Evolutionary conservation across 352 stramenopile species (phyloP), one percentile per base, ranked within the genome.

Genomic region (Phytopythium mirpurense): DNA sequence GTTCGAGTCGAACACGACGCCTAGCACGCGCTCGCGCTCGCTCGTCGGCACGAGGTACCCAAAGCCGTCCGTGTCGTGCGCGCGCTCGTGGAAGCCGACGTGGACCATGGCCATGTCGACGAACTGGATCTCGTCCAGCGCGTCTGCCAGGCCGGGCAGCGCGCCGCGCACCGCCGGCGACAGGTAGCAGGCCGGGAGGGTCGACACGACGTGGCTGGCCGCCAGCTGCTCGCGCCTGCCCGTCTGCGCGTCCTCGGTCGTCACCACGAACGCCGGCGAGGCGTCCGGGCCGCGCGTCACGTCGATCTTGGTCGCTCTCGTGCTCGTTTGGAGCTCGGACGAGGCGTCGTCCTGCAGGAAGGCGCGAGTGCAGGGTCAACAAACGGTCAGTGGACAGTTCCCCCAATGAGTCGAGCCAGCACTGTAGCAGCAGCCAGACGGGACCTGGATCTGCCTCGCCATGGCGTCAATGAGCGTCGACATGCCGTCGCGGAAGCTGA

Each of bases 1-100:
- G 54, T 91, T 90, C 42, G 83, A 94, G 74, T 96, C 86, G 60
- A 88, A 96, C 19, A 96, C 83, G 45, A 90, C 80, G 8, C 84
- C 86, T 12, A 95, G 72, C 24, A 95, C 68, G 24, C 74, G 71
- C 54, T 95, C 66, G 31, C 73, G 72, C 56, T 94, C 81, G 18
- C 63, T 72, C 15, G 68, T 81, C 5, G 86, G 86, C 18, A 96
- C 72, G 41, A 96, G 72, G 46, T 96, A 93, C 18, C 86, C 86
- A 53, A 96, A 96, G 35, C 86, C 86, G n/a, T 83, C 69, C 11
- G 57, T 81, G 48, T 62, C 37, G 27, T 94, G 63, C 58, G 90
- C 65, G 18, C 70, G 57, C 0, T 69, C 59, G 34, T 89, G 60
- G 60, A 79, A 96, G 15, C 76, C 82, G 12, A 95, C 67, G 48